Evolutionary conservation across 2,329 filamentous ascomycete genomes (phyloP).

Genomic region (Fusarium agapanthi): DNA sequence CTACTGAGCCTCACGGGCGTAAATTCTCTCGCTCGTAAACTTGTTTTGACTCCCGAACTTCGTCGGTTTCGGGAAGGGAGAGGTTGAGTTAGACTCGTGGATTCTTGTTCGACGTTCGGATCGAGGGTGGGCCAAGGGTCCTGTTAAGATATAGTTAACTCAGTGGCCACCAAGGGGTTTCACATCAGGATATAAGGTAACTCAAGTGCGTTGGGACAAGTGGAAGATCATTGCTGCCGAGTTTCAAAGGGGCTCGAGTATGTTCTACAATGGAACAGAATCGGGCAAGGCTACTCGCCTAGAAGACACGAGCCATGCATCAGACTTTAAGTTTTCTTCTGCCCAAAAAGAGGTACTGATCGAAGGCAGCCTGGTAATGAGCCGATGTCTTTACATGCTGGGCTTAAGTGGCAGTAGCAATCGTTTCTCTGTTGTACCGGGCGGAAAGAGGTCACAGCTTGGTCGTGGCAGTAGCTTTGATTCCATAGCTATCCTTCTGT

Average conservation of each 20-base stretch:
- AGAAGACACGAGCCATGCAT: background rate
- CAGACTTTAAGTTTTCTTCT: background rate
- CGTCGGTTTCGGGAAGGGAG: background rate
- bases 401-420: too few species aligned
- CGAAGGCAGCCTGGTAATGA: background rate
- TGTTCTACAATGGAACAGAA: background rate
- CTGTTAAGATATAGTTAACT: background rate
- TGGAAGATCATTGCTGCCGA: background rate
- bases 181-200: background rate
- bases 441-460: too few species aligned
- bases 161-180: background rate
- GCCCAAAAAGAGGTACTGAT: too few species aligned
- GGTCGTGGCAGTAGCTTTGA: background rate
- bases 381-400: rapidly evolving
- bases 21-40: background rate
- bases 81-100: background rate
- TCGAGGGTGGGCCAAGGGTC: background rate
- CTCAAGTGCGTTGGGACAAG: background rate
- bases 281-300: background rate
- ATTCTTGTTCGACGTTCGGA: background rate
- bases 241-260: background rate
- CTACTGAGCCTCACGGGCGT: background rate
- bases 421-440: background rate
- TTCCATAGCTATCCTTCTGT: background rate
- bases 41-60: background rate